Conservation (phyloP, 257 asterid genomes). For the Petunia axillaris region DNA sequence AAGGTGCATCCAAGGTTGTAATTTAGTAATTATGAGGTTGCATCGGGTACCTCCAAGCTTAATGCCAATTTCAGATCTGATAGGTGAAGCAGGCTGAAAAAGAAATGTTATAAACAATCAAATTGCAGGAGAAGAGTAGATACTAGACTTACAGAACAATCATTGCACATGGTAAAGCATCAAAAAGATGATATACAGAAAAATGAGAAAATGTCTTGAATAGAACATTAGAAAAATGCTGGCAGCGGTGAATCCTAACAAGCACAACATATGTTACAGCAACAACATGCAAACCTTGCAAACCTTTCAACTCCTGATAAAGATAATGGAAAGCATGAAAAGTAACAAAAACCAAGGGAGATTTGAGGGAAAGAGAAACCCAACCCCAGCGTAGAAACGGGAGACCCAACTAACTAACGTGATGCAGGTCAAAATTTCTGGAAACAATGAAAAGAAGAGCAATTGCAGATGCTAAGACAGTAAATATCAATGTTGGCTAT, state of each 20-base stretch:
- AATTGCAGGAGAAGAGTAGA: constrained; percentile 37
- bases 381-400: neutral
- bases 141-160: constrained; percentile 23
- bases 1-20: constrained; percentile 75
- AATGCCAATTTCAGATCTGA: constrained; percentile 88
- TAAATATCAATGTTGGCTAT: too few species aligned
- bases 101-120: constrained; percentile 50
- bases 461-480: neutral
- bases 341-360: neutral
- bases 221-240: neutral
- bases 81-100: constrained; percentile 78
- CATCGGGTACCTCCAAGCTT: constrained; percentile 97
- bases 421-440: neutral
- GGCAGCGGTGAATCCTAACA: constrained; percentile 15
- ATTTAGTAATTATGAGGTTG: constrained; percentile 74
- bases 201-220: constrained; percentile 6
- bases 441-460: neutral
- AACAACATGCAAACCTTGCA: constrained; percentile 1
- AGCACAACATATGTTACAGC: constrained; percentile 17
- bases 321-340: neutral
- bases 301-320: constrained; percentile 15
- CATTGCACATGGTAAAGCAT: neutral
- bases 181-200: neutral
- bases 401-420: neutral
- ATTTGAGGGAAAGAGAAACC: constrained; percentile 1